phyloP scores from a whole-genome alignment of 805 yeast genomes.

The Debaryomyces maramus region DNA sequence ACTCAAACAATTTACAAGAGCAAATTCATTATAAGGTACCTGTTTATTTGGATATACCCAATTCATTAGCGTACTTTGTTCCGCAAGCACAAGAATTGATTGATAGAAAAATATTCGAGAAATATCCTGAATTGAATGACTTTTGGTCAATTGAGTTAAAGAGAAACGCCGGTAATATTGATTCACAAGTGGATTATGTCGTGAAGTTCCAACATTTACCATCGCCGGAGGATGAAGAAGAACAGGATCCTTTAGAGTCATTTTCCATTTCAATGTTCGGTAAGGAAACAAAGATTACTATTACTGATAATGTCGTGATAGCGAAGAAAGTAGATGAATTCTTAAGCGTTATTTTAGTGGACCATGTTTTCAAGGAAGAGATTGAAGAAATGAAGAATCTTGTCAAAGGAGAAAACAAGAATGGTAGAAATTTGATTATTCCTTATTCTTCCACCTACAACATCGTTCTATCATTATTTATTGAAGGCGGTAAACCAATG shows the following conservation, averaged over 20 bases:
- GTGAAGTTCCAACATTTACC: slow-evolving; percentile 28
- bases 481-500: slow-evolving; percentile 66
- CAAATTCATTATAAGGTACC: slow-evolving; percentile 39
- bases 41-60: slow-evolving; percentile 39
- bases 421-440: slow-evolving; percentile 38
- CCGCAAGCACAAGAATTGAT: slow-evolving; percentile 35
- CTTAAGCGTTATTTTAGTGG: slow-evolving; percentile 35
- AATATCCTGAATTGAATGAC: slow-evolving; percentile 22
- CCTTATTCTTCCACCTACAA: slow-evolving; percentile 68
- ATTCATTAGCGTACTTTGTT: slow-evolving; percentile 28
- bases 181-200: slow-evolving; percentile 32
- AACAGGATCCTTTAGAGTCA: slow-evolving; percentile 6
- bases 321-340: slow-evolving; percentile 34
- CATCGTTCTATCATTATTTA: slow-evolving; percentile 70
- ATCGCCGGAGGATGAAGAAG: slow-evolving; percentile 6
- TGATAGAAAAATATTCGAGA: slow-evolving; percentile 25
- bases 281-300: slow-evolving; percentile 28
- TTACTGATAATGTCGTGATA: slow-evolving; percentile 24
- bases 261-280: slow-evolving; percentile 37
- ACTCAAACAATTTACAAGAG: slow-evolving; percentile 25
- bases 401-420: slow-evolving; percentile 5
- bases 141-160: slow-evolving; percentile 31
- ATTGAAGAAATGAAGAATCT: slow-evolving; percentile 26
- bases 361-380: slow-evolving; percentile 42
- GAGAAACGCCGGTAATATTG: slow-evolving; percentile 13